Evolutionary conservation across 495 filamentous ascomycete species (phyloP).

Genomic region (Aspergillus wentii): DNA sequence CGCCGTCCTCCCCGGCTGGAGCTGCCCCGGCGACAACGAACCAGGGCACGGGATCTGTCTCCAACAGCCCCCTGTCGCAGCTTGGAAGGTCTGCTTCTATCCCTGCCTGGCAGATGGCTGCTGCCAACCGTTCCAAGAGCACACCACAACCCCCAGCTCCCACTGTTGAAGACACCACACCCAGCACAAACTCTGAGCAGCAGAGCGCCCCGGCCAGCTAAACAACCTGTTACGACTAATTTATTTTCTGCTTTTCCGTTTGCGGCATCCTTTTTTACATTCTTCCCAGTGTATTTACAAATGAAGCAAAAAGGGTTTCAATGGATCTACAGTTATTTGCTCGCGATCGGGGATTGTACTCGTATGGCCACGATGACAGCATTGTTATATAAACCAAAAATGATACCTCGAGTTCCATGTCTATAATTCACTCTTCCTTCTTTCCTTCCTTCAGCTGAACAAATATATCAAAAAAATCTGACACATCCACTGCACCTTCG

Average conservation of each 20-base stretch:
- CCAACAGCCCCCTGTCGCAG: slow-evolving; percentile 34
- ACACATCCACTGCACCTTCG: no score
- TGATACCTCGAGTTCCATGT: no score
- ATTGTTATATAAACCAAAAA: no score
- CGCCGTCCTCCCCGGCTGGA: slow-evolving; percentile 29
- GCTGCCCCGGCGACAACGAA: slow-evolving; percentile 26
- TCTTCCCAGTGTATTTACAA: slow-evolving; percentile 2
- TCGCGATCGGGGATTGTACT: no score
- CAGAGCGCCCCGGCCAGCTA: slow-evolving; percentile 30
- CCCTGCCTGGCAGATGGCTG: slow-evolving; percentile 85
- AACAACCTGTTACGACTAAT: neutral
- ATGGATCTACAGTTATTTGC: no score
- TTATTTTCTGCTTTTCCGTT: slow-evolving; percentile 4
- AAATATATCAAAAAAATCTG: no score
- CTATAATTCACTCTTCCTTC: no score
- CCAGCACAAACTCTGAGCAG: slow-evolving; percentile 18
- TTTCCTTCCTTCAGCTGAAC: no score
- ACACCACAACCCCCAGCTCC: slow-evolving; percentile 22
- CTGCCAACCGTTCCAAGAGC: slow-evolving; percentile 54
- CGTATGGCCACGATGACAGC: no score
- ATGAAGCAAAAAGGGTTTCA: no score
- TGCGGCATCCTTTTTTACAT: neutral
- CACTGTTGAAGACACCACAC: slow-evolving; percentile 13
- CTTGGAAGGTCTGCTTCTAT: slow-evolving; percentile 64
- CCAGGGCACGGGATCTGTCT: slow-evolving; percentile 23